Base-by-base conservation (phyloP, 805 yeast genomes). In the Torulaspora microellipsoides region DNA sequence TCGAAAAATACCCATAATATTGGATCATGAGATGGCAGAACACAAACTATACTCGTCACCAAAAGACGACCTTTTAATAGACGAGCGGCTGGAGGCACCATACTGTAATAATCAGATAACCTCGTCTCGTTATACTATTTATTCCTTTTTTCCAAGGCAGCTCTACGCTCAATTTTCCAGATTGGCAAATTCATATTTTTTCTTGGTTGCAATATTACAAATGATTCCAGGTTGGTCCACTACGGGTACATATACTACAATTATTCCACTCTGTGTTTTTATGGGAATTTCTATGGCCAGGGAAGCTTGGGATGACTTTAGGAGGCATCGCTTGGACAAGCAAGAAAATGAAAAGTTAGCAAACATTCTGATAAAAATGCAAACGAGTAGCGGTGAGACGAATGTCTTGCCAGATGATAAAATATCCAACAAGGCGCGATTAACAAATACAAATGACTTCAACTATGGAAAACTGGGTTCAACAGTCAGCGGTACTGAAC, bases 171-270 rank as follows among this genome's bases (percentile, higher is more conserved):
- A 93, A 64, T 91, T 93, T 58, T 87, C 95, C 17, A 91, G 88
- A 60, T 58, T 93, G 35, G 99, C 99, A 25, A 93, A 93, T 60
- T 72, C 90, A 48, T 91, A 93, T 64, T 93, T 93, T 66, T 68
- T 93, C 76, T 72, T 81, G 2, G 93, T 93, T 13, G 90, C 98
- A 2, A 84, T 93, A 48, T 70, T 93, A 71, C 99, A 93, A 62
- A 82, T 91, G 90, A 83, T 93, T 37, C 98, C 99, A 0, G 79
- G 89, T 2, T 93, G 96, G 97, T 87, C 96, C 1, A 88, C 99
- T 5, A 93, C 99, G 0, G 99, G 98, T 47, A 84, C 89, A 10
- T 88, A 80, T 60, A 93, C 98, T 3, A 93, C 99, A 1, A 91
- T 93, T 54, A 75, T 90, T 32, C 98, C 99, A 1, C 71, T 93